Evolutionary conservation across 1,139 yeast species (phyloP), one percentile per base, ranked within the genome.

Genomic region (Diutina siamensis): DNA sequence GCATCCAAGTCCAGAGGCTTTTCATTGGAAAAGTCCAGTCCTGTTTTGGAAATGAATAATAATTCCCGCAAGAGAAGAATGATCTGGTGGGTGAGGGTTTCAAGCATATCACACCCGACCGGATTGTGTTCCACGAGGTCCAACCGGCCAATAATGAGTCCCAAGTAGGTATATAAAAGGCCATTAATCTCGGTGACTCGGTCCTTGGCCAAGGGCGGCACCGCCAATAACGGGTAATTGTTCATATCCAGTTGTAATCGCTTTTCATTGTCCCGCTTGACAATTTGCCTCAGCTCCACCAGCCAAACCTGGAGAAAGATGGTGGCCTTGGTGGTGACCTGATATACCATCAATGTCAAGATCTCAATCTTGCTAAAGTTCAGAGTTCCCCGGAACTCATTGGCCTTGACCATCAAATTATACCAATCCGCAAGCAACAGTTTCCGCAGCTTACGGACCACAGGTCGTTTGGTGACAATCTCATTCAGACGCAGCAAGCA

Each of bases 371-470:
- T 81, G 41, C 72, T 70, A 46, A 71, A 71, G 49, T 77, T 81
- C 35, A 82, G 71, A 0, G 94, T 80, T 46, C 85, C 81, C 56
- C 83, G 80, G 58, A 80, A 84, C 48, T 84, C 87, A 55, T 84
- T 87, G 3, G 97, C 96, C 54, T 84, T 83, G 9, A 83, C 76
- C 75, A 89, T 88, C 42, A 92, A 67, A 49, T 82, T 83, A 47
- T 94, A 89, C 83, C 97, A 84, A 57, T 89, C 97, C 1, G 95
- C 89, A 42, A 92, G 74, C 48, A 92, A 66, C 19, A 81, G 72
- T 61, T 89, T 89, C 53, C 98, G 73, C 49, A 83, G 72, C 53
- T 77, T 81, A 46, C 94, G 69, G 18, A 92, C 80, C 5, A 76
- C 62, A 3, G 88, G 86, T 44, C 80, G 73, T 49, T 76, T 72